Evolutionary conservation across 495 filamentous ascomycete genomes (phyloP).

Genomic region (Saxophila tyrrhenica): DNA sequence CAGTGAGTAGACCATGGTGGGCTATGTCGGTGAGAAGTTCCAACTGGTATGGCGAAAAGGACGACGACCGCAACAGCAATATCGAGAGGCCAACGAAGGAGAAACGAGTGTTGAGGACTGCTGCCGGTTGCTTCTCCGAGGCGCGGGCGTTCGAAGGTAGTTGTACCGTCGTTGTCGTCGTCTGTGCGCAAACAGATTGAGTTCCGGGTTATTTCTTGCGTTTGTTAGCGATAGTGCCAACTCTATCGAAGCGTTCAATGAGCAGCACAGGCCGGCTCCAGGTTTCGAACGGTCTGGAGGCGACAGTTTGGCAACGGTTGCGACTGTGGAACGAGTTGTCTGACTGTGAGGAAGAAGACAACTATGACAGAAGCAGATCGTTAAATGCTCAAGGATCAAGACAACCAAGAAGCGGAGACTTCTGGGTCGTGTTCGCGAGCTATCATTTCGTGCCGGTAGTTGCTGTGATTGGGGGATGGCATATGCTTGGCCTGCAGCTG

Average conservation of each 20-base stretch:
- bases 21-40: neutral
- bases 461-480: neutral
- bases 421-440: neutral
- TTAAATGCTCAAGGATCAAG: neutral
- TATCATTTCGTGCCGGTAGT: neutral
- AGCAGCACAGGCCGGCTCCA: too few species aligned
- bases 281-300: too few species aligned
- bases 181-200: neutral
- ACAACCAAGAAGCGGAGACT: neutral
- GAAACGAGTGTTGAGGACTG: too few species aligned
- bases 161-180: neutral
- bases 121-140: too few species aligned
- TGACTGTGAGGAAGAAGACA: neutral
- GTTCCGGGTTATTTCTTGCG: neutral
- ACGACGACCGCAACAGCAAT: too few species aligned
- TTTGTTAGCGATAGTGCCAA: neutral
- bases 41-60: too few species aligned
- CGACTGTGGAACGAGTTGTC: neutral
- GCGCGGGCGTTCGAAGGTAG: neutral
- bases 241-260: too few species aligned
- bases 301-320: neutral
- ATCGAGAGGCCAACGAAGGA: neutral
- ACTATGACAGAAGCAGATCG: too few species aligned
- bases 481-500: neutral
- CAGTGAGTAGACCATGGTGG: slow-evolving; percentile 40